phyloP scores from a whole-genome alignment of 345 rosid genomes.

The Populus alba region DNA sequence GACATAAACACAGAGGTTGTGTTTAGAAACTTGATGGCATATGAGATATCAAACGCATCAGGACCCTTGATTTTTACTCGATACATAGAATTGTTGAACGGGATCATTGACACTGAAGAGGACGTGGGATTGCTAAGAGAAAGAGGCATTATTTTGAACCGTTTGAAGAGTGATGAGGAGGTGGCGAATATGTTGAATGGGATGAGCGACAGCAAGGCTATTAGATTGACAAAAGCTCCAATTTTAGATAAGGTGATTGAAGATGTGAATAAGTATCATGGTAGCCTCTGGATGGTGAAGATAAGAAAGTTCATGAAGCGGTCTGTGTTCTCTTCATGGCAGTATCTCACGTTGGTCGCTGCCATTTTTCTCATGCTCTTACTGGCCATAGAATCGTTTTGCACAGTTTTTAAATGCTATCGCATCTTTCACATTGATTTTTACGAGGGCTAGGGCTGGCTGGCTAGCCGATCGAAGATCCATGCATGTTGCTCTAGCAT shows the following conservation, averaged over 20 bases:
- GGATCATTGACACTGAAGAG: conserved; percentile 61
- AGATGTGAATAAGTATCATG: conserved; percentile 62
- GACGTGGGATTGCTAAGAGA: conserved; percentile 69
- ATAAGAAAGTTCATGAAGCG: conserved; percentile 34
- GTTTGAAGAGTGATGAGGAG: conserved; percentile 63
- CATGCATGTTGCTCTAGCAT: background rate
- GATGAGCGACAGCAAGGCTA: conserved; percentile 53
- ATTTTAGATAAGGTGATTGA: conserved; percentile 64
- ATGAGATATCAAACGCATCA: conserved; percentile 56
- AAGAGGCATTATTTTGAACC: conserved; percentile 55
- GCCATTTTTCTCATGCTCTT: conserved; percentile 50
- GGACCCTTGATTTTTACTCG: conserved; percentile 71
- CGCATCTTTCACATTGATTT: conserved; percentile 6
- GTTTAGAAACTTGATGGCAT: conserved; percentile 70
- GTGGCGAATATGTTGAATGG: conserved; percentile 79
- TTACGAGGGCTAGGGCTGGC: too few species aligned
- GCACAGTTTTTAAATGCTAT: conserved; percentile 30
- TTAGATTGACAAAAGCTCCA: conserved; percentile 60
- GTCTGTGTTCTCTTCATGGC: conserved; percentile 67
- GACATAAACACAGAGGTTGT: conserved; percentile 59
- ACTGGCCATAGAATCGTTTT: conserved; percentile 48
- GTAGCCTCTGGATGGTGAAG: conserved; percentile 57
- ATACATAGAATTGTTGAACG: conserved; percentile 75
- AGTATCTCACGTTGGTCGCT: conserved; percentile 45
- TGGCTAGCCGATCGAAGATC: too few species aligned